A percentile compares a stretch with the other conserved stretches of the same genome.
Evolutionary conservation across 208 protist species (phyloP).

Genomic region (Acanthamoeba polyphaga): DNA sequence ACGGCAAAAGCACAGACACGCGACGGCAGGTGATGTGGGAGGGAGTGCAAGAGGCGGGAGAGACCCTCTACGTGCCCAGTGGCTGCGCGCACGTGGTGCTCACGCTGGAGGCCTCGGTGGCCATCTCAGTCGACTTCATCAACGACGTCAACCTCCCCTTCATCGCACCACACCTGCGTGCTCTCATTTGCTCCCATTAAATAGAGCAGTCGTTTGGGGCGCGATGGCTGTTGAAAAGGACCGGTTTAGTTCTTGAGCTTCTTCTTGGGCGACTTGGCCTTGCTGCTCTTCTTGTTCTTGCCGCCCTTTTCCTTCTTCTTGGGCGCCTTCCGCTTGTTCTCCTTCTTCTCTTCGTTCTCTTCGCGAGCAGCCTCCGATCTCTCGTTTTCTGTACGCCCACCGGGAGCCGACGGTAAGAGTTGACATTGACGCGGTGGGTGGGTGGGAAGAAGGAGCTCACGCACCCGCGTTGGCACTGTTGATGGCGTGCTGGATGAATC

Average conservation of each 20-base stretch:
- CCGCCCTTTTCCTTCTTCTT: conserved; percentile 38
- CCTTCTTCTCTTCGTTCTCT: background rate
- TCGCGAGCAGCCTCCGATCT: background rate
- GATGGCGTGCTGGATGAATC: conserved; percentile 27
- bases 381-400: background rate
- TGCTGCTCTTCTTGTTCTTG: conserved; percentile 1
- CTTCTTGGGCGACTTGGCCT: conserved; percentile 26
- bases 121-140: background rate
- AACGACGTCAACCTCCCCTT: background rate
- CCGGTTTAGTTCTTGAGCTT: conserved; percentile 26
- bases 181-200: too few relatives aligned
- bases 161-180: background rate
- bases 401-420: background rate
- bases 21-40: background rate
- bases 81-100: conserved; percentile 13
- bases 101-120: background rate
- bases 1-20: background rate
- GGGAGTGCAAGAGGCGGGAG: background rate
- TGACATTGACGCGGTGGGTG: background rate
- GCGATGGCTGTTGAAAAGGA: too few relatives aligned
- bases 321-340: conserved; percentile 17
- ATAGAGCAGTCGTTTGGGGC: too few relatives aligned
- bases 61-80: background rate
- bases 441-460: background rate
- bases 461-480: background rate